A percentile compares a stretch with the other conserved stretches of the same genome.
Evolutionary conservation across 345 rosid genomes (phyloP).

Genomic region (Pugionium cornutum): DNA sequence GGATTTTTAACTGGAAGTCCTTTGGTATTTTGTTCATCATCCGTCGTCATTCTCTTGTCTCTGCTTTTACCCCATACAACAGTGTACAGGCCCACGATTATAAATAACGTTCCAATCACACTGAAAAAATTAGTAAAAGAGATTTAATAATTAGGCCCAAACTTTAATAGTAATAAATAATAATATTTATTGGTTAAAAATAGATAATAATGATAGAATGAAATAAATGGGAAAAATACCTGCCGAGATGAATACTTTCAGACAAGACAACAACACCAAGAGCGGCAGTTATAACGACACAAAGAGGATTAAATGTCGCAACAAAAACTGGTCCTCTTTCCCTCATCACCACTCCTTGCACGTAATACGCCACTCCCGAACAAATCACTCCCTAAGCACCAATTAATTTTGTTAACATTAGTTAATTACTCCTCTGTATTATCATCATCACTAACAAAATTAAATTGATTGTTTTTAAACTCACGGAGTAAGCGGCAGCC

Average conservation of each 20-base stretch:
- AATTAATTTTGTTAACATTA: background rate
- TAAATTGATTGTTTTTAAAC: slow-evolving; percentile 12
- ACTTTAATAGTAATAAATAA: background rate
- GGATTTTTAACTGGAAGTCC: slow-evolving; percentile 54
- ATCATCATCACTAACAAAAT: background rate
- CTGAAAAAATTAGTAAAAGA: slow-evolving; percentile 41
- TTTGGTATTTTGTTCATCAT: slow-evolving; percentile 25
- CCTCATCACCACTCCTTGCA: slow-evolving; percentile 72
- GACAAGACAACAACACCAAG: slow-evolving; percentile 65
- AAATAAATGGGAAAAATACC: slow-evolving; percentile 45
- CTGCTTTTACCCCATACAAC: slow-evolving; percentile 97
- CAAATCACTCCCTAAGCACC: slow-evolving; percentile 73
- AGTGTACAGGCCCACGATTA: slow-evolving; percentile 76
- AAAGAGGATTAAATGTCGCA: slow-evolving; percentile 83
- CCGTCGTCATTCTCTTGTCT: slow-evolving; percentile 40
- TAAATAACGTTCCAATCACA: slow-evolving; percentile 72
- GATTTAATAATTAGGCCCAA: slow-evolving; percentile 4
- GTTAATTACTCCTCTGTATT: background rate
- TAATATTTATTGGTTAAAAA: too few species aligned
- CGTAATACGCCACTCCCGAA: slow-evolving; percentile 84
- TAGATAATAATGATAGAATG: background rate
- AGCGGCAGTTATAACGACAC: slow-evolving; percentile 81
- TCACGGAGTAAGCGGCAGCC: slow-evolving; percentile 80
- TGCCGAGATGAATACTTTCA: slow-evolving; percentile 78
- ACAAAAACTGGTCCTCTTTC: slow-evolving; percentile 85